Evolutionary conservation across 2,329 filamentous ascomycete species (phyloP), one percentile per base, ranked within the genome.

Genomic region (Aspergillus luchuensis): DNA sequence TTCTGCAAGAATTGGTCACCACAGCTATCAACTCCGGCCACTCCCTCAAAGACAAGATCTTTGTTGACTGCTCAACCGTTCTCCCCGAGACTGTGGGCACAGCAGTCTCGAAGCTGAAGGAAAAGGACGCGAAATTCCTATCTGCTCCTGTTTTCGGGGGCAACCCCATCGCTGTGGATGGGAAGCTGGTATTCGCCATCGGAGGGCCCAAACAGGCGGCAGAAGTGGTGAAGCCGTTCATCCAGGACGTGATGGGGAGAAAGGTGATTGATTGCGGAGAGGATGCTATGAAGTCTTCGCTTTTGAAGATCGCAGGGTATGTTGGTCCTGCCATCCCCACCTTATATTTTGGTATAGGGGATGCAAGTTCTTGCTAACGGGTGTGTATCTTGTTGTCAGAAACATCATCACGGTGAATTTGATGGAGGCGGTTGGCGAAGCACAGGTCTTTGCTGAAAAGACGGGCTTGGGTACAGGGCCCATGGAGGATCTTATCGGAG

Each of bases 41-140:
- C 13, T 68, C 72, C 0, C 69, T 90, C 36, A 82, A 82, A 30
- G 89, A 88, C 65, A 97, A 96, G 80, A 81, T 96, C 38, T 89
- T 96, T 67, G 85, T 96, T 17, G 92, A 97, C 71, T 92, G 89
- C 81, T 94, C 91, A 3, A 96, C 92, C 6, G 86, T 97, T 38
- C 90, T 94, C 71, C 92, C 92, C 0, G 86, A 91, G 54, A 91
- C 90, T 1, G 74, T 78, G 8, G 68, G 70, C 2, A 61, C 68
- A 1, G 71, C 76, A 1, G 69, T 74, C 7, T 65, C 72, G 8
- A 65, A 74, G 57, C 66, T 80, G 7, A 67, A 70, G 36, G 69
- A 66, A 33, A 70, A 74, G 39, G 68, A 74, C 17, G 79, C 75
- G 0, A 68, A 70, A 13, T 79, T 79, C 56, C 65, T 78, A 11